Conservation (phyloP, 1,139 yeast genomes). For the Scheffersomyces parashehatae region DNA sequence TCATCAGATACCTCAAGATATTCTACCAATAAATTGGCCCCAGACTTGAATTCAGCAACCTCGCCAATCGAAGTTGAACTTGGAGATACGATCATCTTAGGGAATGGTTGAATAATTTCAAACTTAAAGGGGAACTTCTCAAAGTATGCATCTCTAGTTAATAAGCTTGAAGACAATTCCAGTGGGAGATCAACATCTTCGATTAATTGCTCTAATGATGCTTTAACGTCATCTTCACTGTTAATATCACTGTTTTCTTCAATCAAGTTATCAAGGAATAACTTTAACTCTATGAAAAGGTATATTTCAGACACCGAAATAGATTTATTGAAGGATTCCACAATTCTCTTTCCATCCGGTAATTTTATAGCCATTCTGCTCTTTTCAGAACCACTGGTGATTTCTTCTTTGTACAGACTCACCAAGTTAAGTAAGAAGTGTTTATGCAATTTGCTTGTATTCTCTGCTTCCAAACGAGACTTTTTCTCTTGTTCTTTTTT, state of each 20-base stretch:
- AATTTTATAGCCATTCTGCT: conserved; percentile 39
- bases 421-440: conserved; percentile 2
- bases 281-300: conserved; percentile 56
- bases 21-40: conserved; percentile 45
- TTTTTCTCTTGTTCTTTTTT: conserved; percentile 24
- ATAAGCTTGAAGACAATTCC: neutral
- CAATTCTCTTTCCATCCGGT: conserved; percentile 61
- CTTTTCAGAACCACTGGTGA: conserved; percentile 7
- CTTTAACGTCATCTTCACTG: conserved; percentile 12
- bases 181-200: neutral
- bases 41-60: conserved; percentile 32
- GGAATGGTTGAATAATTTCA: conserved; percentile 47
- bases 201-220: neutral
- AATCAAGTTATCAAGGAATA: conserved; percentile 20
- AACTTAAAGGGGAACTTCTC: conserved; percentile 31
- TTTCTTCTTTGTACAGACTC: conserved; percentile 1
- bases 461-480: conserved; percentile 1
- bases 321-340: conserved; percentile 52
- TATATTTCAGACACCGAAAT: conserved; percentile 63
- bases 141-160: conserved; percentile 20
- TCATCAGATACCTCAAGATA: conserved; percentile 21
- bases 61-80: conserved; percentile 18
- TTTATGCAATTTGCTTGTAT: neutral
- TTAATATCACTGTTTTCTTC: neutral
- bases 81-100: conserved; percentile 32